phyloP scores from a whole-genome alignment of 176 grass and related monocot genomes.

The Avena eriantha region DNA sequence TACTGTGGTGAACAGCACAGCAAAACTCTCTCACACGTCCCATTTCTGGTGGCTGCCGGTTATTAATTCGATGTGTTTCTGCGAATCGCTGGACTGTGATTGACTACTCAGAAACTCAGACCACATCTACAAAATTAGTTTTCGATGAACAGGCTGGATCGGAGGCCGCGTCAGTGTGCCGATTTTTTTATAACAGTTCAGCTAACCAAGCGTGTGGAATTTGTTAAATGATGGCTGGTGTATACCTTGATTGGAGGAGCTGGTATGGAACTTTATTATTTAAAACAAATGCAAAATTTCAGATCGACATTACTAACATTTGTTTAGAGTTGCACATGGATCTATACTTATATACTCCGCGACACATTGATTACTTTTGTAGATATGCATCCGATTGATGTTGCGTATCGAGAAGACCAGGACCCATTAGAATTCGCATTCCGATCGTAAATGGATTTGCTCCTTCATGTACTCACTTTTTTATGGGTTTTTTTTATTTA shows the following conservation, averaged over 20 bases:
- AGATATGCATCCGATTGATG: neutral
- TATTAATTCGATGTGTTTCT: neutral
- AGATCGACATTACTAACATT: no score
- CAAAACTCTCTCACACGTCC: neutral
- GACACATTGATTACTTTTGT: neutral
- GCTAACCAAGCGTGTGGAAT: constrained; percentile 35
- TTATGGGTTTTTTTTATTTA: neutral
- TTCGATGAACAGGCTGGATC: neutral
- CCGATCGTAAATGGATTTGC: neutral
- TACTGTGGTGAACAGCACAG: neutral
- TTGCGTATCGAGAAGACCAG: neutral
- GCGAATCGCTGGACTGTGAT: neutral
- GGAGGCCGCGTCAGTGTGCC: neutral
- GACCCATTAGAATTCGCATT: no score
- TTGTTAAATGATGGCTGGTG: neutral
- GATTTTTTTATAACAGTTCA: neutral
- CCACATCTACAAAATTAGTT: constrained; percentile 3
- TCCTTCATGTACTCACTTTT: neutral
- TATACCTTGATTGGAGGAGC: constrained; percentile 15
- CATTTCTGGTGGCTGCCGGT: constrained; percentile 2
- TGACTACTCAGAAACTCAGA: neutral
- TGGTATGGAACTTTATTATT: no score
- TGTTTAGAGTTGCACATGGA: neutral
- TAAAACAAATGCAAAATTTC: no score
- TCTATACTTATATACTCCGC: neutral